Base-by-base conservation (phyloP, 2,329 filamentous ascomycete genomes). In the Claviceps africana region DNA sequence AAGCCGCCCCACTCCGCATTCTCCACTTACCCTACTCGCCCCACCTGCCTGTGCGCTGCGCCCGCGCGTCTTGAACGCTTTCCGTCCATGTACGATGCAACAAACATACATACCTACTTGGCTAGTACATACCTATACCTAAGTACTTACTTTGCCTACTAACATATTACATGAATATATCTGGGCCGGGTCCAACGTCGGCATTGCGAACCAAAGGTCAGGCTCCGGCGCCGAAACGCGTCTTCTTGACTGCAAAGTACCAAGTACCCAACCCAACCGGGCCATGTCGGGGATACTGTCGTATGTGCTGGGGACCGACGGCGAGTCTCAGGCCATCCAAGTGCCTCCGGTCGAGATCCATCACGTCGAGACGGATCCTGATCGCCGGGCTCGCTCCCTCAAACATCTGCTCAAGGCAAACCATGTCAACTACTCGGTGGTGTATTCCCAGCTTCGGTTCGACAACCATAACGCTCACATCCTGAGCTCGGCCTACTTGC, bases 351-450 rank as follows among this genome's bases (percentile, higher is more conserved):
- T 91, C 52, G 73, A 86, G 57, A 75, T 88, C 53, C 82, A 94
- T 68, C 79, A 86, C 65, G 78, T 95, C 60, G 91, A 97, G 70
- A 85, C 83, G 5, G 76, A 82, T 47, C 77, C 82, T 9, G 88
- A 94, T 63, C 91, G 88, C 66, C 76, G 86, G 53, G 82, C 85
- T 19, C 77, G 91, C 55, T 87, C 87, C 21, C 75, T 98, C 56
- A 96, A 95, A 71, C 89, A 97, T 68, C 74, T 98, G 15, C 67
- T 98, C 55, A 88, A 86, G 67, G 84, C 90, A 50, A 97, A 97
- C 65, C 93, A 98, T 70, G 83, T 84, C 58, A 95, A 93, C 64
- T 80, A 95, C 68, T 81, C 88, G 33, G 83, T 97, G 58, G 70
- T 95, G 51, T 93, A 86, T 66, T 81, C 90, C 64, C 66, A 85